Base-by-base conservation (phyloP, 108 stramenopile genomes). In the Cyclotella distinguenda region DNA sequence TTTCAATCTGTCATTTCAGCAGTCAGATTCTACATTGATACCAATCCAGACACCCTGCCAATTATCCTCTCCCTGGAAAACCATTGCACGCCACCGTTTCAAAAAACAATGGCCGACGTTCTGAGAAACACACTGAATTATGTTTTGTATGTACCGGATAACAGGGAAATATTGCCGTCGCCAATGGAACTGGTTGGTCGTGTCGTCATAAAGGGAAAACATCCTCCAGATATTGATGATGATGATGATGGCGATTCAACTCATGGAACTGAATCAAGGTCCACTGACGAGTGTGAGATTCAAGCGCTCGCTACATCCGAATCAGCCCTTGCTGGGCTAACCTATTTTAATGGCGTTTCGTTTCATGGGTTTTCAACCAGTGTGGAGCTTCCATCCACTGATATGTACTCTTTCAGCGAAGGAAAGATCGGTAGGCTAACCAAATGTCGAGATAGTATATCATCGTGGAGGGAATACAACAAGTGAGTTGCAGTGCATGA, bases 31-130 rank as follows among this genome's bases (percentile, higher is more conserved):
- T 94, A 88, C 59, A 49, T 93, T 0, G 10, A 65, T 11, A 47
- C 36, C 15, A 67, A 88, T 46, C 79, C 82, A 12, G 31, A 78
- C 10, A 80, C 89, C 0, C 86, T 81, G 45, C 97, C 98, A 6
- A 89, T 99, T 56, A 97, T 99, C 47, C 66, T 99, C 21, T 90
- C 87, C 8, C 51, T 99, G 33, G 98, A 99, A 71, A 97, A 97
- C 80, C 97, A 99, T 72, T 99, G 98, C 78, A 74, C 80, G 22
- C 66, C 76, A 40, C 52, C 78, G 3, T 91, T 78, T 66, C 98
- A 99, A 77, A 36, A 67, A 73, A 71, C 49, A 46, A 95, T 96
- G 87, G 96, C 95, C 5, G 36, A 51, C 7, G 70, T 77, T n/a
- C 68, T 93, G 35, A 68, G 64, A 32, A 42, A 64, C 6, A 77